Percentiles rank a stretch among this genome's conserved stretches.
Conservation (phyloP, 177 flowering plant species). For the Vitis hybrid region DNA sequence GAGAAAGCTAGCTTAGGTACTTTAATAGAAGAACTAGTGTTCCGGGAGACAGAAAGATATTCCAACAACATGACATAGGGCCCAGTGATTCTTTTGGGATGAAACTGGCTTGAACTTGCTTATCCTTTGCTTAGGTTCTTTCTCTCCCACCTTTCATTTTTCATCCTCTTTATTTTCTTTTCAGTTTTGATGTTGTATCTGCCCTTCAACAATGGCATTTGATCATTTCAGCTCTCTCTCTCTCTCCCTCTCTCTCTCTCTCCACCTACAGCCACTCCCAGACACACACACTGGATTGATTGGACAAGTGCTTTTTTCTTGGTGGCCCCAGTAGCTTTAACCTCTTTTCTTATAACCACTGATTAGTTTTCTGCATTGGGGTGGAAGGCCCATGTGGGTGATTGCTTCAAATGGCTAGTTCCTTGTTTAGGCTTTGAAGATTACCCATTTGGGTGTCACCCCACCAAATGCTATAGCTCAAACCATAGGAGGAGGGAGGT, state of each 20-base stretch:
- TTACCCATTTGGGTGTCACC: too few species aligned
- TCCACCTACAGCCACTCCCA: not conserved
- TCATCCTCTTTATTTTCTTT: too few species aligned
- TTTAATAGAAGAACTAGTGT: conserved; percentile 8
- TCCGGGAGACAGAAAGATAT: conserved; percentile 7
- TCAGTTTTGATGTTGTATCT: too few species aligned
- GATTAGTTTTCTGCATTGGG: conserved; percentile 4
- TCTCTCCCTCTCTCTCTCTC: not conserved
- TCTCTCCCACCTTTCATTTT: not conserved
- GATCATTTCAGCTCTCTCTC: not conserved
- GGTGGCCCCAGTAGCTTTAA: conserved; percentile 14
- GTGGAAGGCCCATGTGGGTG: conserved; percentile 9
- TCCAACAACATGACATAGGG: conserved; percentile 2
- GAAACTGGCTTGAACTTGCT: conserved; percentile 3
- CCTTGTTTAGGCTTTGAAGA: not conserved
- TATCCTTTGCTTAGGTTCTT: conserved; percentile 8
- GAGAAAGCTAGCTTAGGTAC: conserved; percentile 7
- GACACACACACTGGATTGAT: not conserved
- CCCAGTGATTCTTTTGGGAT: conserved; percentile 11
- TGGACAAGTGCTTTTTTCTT: conserved; percentile 9
- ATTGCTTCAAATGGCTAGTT: conserved; percentile 8
- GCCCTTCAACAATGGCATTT: not conserved
- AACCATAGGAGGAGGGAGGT: too few species aligned
- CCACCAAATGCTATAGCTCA: too few species aligned
- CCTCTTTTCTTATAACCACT: not conserved